Percentiles rank a stretch among this genome's conserved stretches.
These are phyloP conservation scores for Penicillium psychrosexuale DNA, from an alignment of 2,329 filamentous ascomycete species.

Conservation along the genomic window DNA sequence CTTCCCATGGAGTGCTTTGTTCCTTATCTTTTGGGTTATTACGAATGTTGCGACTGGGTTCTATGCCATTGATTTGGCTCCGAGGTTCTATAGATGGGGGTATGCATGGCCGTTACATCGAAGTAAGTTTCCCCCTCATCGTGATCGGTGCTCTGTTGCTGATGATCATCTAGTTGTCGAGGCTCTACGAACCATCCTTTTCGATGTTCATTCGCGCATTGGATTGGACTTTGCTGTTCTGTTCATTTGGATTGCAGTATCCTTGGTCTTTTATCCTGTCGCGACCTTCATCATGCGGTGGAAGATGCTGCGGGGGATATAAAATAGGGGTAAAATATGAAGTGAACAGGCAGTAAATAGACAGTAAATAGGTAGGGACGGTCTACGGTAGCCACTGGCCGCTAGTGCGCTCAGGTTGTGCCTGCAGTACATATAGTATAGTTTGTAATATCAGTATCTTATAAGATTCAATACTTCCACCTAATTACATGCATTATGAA, in stretches of 20 bases:
- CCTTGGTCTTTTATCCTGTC: conserved; percentile 28
- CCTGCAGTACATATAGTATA: background rate
- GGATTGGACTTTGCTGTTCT: conserved; percentile 61
- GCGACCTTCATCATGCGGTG: conserved; percentile 32
- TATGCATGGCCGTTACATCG: conserved; percentile 64
- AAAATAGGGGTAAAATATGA: background rate
- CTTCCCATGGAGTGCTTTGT: conserved; percentile 59
- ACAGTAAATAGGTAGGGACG: background rate
- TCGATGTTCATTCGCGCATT: conserved; percentile 57
- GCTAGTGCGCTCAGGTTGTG: background rate
- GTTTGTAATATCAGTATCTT: background rate
- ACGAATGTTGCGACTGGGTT: conserved; percentile 61
- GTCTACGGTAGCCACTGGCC: background rate
- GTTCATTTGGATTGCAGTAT: conserved; percentile 51
- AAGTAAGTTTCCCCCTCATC: conserved; percentile 34
- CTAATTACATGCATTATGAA: background rate
- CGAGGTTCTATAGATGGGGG: conserved; percentile 60
- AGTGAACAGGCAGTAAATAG: no score
- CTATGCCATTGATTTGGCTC: conserved; percentile 58
- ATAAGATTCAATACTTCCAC: background rate
- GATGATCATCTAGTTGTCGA: conserved; percentile 49
- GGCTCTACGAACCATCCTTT: conserved; percentile 58
- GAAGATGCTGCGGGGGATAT: conserved; percentile 30
- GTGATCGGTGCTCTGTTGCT: background rate
- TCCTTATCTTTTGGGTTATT: conserved; percentile 67